phyloP scores from a whole-genome alignment of 129 eudicot genomes.

The Chrysanthemum seticuspe region DNA sequence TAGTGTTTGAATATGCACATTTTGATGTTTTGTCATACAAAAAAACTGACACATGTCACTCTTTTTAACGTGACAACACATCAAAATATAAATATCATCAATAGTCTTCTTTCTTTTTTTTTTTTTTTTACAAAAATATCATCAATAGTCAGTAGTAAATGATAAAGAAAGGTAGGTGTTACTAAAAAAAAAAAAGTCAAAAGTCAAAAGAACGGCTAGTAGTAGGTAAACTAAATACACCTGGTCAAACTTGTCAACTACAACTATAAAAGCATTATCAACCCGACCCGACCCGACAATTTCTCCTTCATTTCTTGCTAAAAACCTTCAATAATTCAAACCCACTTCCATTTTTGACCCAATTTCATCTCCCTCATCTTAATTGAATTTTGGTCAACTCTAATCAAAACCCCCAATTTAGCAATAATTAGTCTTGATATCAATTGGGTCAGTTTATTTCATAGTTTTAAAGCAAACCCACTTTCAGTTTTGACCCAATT shows the following conservation, averaged over 20 bases:
- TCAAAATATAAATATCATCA: no score
- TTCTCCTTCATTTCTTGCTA: background rate
- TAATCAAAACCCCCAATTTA: conserved; percentile 4
- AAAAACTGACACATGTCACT: no score
- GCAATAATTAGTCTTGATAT: background rate
- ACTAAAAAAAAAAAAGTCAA: conserved; percentile 3
- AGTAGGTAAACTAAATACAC: conserved; percentile 27
- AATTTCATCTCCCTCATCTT: conserved; percentile 10
- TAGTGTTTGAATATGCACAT: no score
- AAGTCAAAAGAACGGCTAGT: conserved; percentile 10
- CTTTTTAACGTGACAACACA: no score
- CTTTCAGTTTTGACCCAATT: conserved; percentile 6
- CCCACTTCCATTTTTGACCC: background rate
- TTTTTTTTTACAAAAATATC: no score
- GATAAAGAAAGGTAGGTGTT: background rate
- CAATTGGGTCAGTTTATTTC: background rate
- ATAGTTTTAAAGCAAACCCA: conserved; percentile 6
- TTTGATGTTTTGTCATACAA: no score
- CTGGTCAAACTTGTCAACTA: conserved; percentile 22
- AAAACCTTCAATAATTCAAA: conserved; percentile 24
- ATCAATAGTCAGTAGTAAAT: no score
- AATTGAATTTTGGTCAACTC: conserved; percentile 30
- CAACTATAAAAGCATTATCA: background rate
- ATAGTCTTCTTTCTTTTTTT: no score
- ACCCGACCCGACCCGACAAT: conserved; percentile 9